Conservation (phyloP, 202 grass and related monocot genomes). For the Panicum hallii region DNA sequence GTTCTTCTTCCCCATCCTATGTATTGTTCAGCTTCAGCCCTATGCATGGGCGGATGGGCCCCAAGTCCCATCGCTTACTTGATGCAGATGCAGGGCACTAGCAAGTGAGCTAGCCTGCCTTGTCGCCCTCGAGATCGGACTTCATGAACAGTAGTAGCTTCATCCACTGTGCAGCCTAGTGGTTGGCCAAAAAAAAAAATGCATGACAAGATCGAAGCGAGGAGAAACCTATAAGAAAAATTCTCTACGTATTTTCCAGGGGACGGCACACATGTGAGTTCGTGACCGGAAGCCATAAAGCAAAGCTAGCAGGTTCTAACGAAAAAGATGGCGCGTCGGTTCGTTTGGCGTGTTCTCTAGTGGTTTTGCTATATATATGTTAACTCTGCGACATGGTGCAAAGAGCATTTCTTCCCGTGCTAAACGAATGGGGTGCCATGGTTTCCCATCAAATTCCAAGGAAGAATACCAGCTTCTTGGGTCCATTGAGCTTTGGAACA, state of each 20-base stretch:
- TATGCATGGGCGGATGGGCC: background rate
- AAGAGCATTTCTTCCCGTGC: background rate
- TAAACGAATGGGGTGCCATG: background rate
- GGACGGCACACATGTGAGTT: background rate
- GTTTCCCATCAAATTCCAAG: background rate
- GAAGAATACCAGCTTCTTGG: background rate
- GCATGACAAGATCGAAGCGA: background rate
- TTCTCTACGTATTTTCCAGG: slow-evolving; percentile 4
- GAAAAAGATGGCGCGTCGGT: background rate
- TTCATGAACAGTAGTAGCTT: background rate
- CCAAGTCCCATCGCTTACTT: background rate
- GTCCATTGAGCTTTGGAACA: background rate
- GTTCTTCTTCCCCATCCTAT: too few relatives aligned
- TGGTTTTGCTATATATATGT: background rate
- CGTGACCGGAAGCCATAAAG: too few relatives aligned
- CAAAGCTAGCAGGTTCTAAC: background rate
- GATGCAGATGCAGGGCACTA: background rate
- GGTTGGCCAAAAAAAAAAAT: background rate
- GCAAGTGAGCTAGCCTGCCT: background rate
- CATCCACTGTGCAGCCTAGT: background rate
- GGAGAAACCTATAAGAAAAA: background rate
- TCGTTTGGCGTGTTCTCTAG: background rate
- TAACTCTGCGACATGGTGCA: background rate
- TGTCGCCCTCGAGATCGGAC: background rate
- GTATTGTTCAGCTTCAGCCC: background rate